Conservation (phyloP, 345 rosid species). For the Citrus medica region DNA sequence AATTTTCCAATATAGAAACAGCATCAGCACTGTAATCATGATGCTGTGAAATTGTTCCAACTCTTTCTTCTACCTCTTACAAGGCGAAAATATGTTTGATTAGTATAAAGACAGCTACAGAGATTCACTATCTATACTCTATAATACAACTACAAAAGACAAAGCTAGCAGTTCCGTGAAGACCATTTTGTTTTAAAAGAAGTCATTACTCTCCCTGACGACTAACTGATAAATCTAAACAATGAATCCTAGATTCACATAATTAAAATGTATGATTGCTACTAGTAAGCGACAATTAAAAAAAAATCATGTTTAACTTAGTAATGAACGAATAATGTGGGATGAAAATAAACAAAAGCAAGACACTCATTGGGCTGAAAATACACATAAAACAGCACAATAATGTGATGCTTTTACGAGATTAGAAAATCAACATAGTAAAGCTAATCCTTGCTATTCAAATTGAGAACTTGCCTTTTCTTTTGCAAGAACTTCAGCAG, state of each 20-base stretch:
- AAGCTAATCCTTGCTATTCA: not conserved
- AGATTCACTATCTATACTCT: not conserved
- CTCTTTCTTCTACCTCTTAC: not conserved
- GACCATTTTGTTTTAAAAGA: not conserved
- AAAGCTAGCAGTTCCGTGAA: not conserved
- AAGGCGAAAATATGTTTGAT: not conserved
- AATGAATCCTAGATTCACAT: not conserved
- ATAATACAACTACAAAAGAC: not conserved
- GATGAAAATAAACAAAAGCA: not conserved
- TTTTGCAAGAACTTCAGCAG: slow-evolving; percentile 81
- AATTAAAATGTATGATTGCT: not conserved
- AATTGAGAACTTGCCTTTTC: slow-evolving; percentile 71
- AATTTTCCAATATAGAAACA: not conserved
- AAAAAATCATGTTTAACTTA: not conserved
- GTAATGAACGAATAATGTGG: not conserved
- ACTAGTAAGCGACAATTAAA: not conserved
- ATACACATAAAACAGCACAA: not conserved
- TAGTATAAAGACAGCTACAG: not conserved
- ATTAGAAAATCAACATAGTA: not conserved
- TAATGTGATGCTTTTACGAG: not conserved
- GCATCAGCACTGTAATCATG: not conserved
- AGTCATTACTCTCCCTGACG: not conserved
- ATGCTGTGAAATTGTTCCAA: not conserved
- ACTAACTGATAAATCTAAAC: not conserved
- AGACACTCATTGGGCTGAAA: not conserved